phyloP scores from a whole-genome alignment of 192 early-diverging fungal genomes.

The Mortierella hygrophila region DNA sequence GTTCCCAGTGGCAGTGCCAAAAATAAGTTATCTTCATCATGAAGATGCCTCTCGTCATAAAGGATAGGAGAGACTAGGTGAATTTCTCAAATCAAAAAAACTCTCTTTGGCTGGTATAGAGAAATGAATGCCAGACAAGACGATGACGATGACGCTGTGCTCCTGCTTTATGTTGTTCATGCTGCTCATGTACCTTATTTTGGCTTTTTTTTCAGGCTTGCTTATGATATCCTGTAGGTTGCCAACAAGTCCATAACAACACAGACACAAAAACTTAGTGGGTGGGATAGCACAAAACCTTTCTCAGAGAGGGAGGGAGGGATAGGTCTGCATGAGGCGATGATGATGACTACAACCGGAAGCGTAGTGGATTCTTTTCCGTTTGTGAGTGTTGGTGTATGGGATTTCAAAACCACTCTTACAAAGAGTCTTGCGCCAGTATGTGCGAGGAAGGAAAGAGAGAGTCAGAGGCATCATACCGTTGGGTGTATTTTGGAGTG shows the following conservation, averaged over 20 bases:
- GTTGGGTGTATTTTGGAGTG: background rate
- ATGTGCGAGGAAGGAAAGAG: background rate
- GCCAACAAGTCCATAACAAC: background rate
- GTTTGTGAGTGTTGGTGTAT: background rate
- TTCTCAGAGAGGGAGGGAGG: background rate
- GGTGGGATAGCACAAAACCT: no score
- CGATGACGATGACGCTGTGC: slow-evolving; percentile 4
- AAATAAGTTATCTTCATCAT: no score
- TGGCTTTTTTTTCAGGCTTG: background rate
- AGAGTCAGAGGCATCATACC: background rate
- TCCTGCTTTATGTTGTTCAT: background rate
- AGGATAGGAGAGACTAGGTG: background rate
- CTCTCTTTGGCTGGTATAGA: background rate
- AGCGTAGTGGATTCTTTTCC: background rate
- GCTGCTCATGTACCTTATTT: background rate
- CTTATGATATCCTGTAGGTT: no score
- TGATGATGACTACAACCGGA: background rate
- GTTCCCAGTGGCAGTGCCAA: background rate
- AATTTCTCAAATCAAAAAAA: background rate
- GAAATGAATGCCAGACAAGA: background rate
- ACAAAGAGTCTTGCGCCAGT: background rate
- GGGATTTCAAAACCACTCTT: background rate
- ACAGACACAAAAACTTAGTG: background rate
- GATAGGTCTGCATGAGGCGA: background rate
- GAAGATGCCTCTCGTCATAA: background rate